phyloP scores from a whole-genome alignment of 2,329 filamentous ascomycete genomes.

The Ramularia collo-cygni region DNA sequence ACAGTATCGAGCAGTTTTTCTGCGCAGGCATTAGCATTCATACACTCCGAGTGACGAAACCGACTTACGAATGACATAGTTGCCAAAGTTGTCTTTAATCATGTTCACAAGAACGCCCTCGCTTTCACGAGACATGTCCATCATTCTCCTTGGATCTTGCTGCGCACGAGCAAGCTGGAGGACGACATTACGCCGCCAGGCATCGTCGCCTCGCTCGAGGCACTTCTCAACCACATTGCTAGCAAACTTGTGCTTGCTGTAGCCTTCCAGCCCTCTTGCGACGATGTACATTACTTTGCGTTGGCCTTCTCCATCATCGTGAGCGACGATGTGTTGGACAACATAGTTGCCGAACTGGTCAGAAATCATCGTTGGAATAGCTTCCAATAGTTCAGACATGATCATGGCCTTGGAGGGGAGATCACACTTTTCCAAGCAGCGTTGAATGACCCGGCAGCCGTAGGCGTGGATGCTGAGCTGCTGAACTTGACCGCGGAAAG shows the following conservation, averaged over 20 bases:
- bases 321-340: constrained; percentile 79
- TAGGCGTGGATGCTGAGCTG: constrained; percentile 71
- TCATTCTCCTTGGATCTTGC: constrained; percentile 38
- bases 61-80: constrained; percentile 93
- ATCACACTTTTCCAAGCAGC: constrained; percentile 78
- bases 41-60: not conserved
- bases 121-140: constrained; percentile 35
- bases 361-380: constrained; percentile 64
- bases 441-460: constrained; percentile 87
- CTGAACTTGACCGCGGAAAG: constrained; percentile 68
- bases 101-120: constrained; percentile 65
- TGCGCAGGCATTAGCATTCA: constrained; percentile 33
- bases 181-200: constrained; percentile 65
- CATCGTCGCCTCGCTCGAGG: constrained; percentile 61
- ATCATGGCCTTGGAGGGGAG: constrained; percentile 61
- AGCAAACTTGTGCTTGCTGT: constrained; percentile 92
- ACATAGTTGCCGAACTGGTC: constrained; percentile 97
- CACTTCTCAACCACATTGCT: constrained; percentile 97
- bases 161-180: constrained; percentile 52
- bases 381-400: constrained; percentile 69
- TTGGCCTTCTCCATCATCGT: constrained; percentile 67
- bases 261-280: constrained; percentile 60
- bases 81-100: constrained; percentile 87
- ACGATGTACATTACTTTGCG: constrained; percentile 67
- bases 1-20: constrained; percentile 67